A percentile compares a stretch with the other conserved stretches of the same genome.
These are phyloP conservation scores for Leccinellum luteum DNA, from an alignment of 768 basidiomycete species.

Conservation along the genomic window DNA sequence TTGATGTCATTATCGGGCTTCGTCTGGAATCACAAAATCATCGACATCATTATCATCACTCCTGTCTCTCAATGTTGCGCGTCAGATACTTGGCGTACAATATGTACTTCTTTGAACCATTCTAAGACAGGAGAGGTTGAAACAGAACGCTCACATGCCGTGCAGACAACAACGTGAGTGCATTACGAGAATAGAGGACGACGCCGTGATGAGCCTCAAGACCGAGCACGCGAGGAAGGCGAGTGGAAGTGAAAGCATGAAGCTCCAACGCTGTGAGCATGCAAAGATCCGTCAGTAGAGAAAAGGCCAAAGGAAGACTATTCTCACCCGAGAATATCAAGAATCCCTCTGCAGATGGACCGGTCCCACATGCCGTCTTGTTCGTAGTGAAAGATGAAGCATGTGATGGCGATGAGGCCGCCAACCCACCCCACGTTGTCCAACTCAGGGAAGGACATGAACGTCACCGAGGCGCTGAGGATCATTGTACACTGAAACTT, in stretches of 20 bases:
- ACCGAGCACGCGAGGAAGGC: conserved; percentile 73
- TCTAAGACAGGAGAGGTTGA: background rate
- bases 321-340: conserved; percentile 48
- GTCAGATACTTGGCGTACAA: no score
- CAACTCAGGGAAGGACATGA: conserved; percentile 73
- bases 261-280: conserved; percentile 41
- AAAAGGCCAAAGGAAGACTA: background rate
- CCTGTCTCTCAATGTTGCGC: no score
- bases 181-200: no score
- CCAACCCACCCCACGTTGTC: conserved; percentile 60
- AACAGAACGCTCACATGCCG: background rate
- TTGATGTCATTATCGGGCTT: no score
- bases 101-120: background rate
- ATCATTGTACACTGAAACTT: conserved; percentile 69
- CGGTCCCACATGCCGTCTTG: conserved; percentile 52
- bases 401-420: conserved; percentile 56
- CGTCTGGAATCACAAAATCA: no score
- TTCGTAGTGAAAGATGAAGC: conserved; percentile 64
- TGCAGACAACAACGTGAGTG: background rate
- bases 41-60: no score
- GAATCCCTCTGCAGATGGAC: conserved; percentile 49
- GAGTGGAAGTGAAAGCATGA: conserved; percentile 68
- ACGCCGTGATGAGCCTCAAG: conserved; percentile 5
- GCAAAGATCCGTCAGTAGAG: background rate
- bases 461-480: conserved; percentile 76